Base-by-base conservation (phyloP, 2,329 filamentous ascomycete species). In the Xylaria sp. region DNA sequence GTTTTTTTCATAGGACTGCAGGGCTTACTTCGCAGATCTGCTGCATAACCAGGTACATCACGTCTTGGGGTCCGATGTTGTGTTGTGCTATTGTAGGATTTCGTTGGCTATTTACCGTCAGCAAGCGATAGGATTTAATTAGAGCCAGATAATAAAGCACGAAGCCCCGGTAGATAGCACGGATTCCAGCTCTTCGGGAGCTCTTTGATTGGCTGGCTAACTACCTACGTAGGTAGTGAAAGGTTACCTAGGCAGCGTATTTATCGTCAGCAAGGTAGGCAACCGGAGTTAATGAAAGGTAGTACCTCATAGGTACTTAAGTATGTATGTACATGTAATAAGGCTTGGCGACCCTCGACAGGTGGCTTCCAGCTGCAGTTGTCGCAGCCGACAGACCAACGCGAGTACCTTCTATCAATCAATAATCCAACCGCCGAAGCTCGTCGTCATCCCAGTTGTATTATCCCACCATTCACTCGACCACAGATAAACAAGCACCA, bases 281-380 rank as follows among this genome's bases (percentile, higher is more conserved):
- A 30, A n/a, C 25, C 4, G 28, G 28, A 30, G 28, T 30, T 30
- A n/a, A n/a, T n/a, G n/a, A n/a, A n/a, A n/a, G n/a, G n/a, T n/a
- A n/a, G n/a, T n/a, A n/a, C n/a, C n/a, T n/a, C n/a, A n/a, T n/a
- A n/a, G n/a, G n/a, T n/a, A n/a, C n/a, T n/a, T n/a, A n/a, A n/a
- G n/a, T n/a, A n/a, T n/a, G n/a, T n/a, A n/a, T n/a, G n/a, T n/a
- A n/a, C n/a, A n/a, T n/a, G n/a, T n/a, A 30, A 30, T 28, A 43
- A 32, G 1, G 41, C 43, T 58, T 52, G 34, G 43, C 53, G 34
- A 10, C 12, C 4, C 23, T 39, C 0, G 34, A 41, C 65, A 64
- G 63, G 36, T 64, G 63, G 46, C 60, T n/a, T 9, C 45, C 66
- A 69, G 66, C 66, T 69, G 65, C 36, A 55, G 32, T 28, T 28